These are phyloP conservation scores for Paxillus rubicundulus DNA, from an alignment of 768 basidiomycete species.

Conservation along the genomic window DNA sequence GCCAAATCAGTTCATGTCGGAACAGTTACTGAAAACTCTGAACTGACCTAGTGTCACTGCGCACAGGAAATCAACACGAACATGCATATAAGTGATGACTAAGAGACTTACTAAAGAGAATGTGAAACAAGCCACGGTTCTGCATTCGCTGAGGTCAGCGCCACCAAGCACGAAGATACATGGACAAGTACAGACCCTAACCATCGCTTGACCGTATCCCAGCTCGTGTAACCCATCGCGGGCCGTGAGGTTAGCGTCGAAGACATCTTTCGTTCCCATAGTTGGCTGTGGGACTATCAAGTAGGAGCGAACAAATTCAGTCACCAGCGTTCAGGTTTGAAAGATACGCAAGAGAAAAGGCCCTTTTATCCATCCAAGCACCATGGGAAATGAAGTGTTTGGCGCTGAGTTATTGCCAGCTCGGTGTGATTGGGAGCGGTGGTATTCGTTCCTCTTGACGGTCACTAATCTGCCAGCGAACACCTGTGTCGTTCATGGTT, in stretches of 20 bases:
- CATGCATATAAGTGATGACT: neutral
- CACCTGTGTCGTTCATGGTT: no score
- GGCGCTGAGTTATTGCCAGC: no score
- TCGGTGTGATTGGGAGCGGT: no score
- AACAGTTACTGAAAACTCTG: neutral
- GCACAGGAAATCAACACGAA: neutral
- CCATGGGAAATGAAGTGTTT: no score
- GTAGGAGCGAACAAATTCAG: neutral
- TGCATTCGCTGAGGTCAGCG: conserved; percentile 15
- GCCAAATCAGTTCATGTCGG: conserved; percentile 3
- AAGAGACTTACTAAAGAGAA: conserved; percentile 48
- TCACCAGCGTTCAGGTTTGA: neutral
- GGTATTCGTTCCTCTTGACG: no score
- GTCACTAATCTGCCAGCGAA: no score
- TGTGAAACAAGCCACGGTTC: conserved; percentile 51
- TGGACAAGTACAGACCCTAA: conserved; percentile 35
- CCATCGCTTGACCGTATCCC: conserved; percentile 56
- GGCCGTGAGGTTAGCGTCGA: conserved; percentile 26
- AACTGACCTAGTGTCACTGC: conserved; percentile 49
- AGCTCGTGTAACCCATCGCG: conserved; percentile 44
- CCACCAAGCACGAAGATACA: neutral
- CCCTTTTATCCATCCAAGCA: no score
- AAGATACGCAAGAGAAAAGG: no score
- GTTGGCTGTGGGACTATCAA: neutral
- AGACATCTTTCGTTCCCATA: conserved; percentile 12